phyloP scores from a whole-genome alignment of 805 yeast genomes.

The Isabelozyma rhagii region DNA sequence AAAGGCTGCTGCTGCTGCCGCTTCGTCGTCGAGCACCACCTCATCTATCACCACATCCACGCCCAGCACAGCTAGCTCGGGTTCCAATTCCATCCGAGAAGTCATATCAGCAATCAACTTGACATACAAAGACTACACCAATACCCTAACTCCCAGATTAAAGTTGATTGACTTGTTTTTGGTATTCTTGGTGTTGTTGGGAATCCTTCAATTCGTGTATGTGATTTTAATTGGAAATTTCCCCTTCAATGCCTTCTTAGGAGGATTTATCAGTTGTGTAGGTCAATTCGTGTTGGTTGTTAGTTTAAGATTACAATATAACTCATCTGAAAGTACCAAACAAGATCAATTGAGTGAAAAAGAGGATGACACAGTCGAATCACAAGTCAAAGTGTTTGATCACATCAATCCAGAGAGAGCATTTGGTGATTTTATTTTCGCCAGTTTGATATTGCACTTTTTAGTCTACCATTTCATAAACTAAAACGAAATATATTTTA shows the following conservation, averaged over 20 bases:
- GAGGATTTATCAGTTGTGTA: constrained; percentile 88
- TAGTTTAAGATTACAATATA: constrained; percentile 70
- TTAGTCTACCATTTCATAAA: constrained; percentile 88
- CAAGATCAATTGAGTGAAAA: constrained; percentile 3
- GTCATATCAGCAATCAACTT: constrained; percentile 26
- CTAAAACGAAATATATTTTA: constrained; percentile 24
- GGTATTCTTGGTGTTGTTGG: constrained; percentile 69
- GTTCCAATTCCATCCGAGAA: constrained; percentile 16
- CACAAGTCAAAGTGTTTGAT: constrained; percentile 11
- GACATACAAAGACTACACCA: constrained; percentile 32
- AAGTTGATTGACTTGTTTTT: constrained; percentile 77
- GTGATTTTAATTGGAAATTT: constrained; percentile 77
- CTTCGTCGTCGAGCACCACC: constrained; percentile 1
- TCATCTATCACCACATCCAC: background rate
- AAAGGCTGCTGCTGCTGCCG: constrained; percentile 10
- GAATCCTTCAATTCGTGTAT: constrained; percentile 74
- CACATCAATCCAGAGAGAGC: constrained; percentile 49
- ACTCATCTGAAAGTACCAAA: constrained; percentile 12
- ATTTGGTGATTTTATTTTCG: constrained; percentile 83
- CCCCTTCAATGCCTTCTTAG: constrained; percentile 96
- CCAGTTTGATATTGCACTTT: constrained; percentile 85
- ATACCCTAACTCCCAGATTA: constrained; percentile 43
- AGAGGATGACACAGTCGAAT: constrained; percentile 2
- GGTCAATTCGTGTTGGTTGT: constrained; percentile 93
- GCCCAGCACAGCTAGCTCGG: constrained; percentile 4